phyloP scores from a whole-genome alignment of 2,329 filamentous ascomycete genomes.

The Penicillium freii region DNA sequence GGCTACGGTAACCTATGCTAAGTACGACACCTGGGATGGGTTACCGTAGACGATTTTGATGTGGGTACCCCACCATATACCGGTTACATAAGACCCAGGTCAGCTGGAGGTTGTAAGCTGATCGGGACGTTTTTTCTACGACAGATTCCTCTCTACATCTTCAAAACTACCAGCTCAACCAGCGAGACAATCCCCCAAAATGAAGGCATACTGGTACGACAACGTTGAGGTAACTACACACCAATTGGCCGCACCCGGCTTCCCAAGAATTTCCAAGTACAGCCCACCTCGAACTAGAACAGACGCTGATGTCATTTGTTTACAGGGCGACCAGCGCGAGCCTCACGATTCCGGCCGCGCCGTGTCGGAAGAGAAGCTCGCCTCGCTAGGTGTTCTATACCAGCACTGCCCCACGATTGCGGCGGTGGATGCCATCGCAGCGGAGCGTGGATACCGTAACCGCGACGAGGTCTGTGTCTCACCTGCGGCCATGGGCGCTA shows the following conservation, averaged over 20 bases:
- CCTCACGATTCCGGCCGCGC: constrained; percentile 79
- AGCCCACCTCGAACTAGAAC: constrained; percentile 4
- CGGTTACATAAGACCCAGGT: too few species aligned
- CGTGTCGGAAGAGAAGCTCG: constrained; percentile 65
- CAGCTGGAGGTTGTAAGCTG: neutral
- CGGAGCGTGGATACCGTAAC: constrained; percentile 81
- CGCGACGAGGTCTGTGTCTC: constrained; percentile 90
- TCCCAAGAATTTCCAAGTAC: constrained; percentile 2
- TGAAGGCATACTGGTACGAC: constrained; percentile 72
- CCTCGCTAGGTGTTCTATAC: constrained; percentile 77
- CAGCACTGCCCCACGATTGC: constrained; percentile 63
- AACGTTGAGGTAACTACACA: constrained; percentile 55
- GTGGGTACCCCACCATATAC: too few species aligned
- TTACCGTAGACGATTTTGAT: too few species aligned
- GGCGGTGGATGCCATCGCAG: constrained; percentile 71
- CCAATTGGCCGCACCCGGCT: constrained; percentile 3
- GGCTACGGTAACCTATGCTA: too few species aligned
- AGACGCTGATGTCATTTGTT: constrained; percentile 9
- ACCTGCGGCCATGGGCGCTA: constrained; percentile 75
- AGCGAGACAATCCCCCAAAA: constrained; percentile 29
- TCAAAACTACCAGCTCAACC: neutral
- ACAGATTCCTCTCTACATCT: neutral
- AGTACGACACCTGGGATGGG: too few species aligned
- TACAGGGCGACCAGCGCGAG: constrained; percentile 86
- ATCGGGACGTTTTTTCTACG: constrained; percentile 5